Conservation (phyloP, 2,329 filamentous ascomycete genomes). For the Fusarium phyllophilum region DNA sequence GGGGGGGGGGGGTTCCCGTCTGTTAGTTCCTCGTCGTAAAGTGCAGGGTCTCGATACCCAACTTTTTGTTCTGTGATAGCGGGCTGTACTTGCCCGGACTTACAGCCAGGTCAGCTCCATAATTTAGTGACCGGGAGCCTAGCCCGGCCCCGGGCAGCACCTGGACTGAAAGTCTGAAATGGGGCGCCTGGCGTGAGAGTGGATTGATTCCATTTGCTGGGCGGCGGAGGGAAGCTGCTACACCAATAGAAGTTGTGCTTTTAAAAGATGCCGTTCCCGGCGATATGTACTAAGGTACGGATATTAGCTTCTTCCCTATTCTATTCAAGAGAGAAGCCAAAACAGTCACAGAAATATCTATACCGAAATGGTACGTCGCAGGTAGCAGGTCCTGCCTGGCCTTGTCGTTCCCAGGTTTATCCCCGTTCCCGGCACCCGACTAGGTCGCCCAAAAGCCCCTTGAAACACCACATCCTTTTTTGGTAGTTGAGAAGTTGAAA, state of each 20-base stretch:
- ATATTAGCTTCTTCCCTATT: background rate
- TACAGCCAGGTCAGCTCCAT: slow-evolving; percentile 11
- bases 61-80: background rate
- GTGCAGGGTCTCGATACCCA: slow-evolving; percentile 2
- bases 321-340: background rate
- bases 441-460: slow-evolving; percentile 22
- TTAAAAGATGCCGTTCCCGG: background rate
- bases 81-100: background rate
- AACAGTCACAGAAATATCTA: background rate
- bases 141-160: background rate
- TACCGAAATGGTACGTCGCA: background rate
- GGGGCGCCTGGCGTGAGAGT: slow-evolving; percentile 35
- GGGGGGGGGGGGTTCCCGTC: background rate
- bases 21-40: slow-evolving; percentile 3
- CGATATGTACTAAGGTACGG: background rate
- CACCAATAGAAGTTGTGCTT: slow-evolving; percentile 8
- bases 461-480: slow-evolving; percentile 23
- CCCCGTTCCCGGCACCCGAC: slow-evolving; percentile 8
- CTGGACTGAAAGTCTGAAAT: background rate
- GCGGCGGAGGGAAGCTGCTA: slow-evolving; percentile 7
- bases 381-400: background rate
- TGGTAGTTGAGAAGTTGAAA: background rate
- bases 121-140: background rate
- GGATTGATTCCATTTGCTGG: background rate
- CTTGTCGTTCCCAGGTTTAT: slow-evolving; percentile 1